Evolutionary conservation across 768 basidiomycete species (phyloP).

Genomic region (Trichaptum fuscoviolaceum): DNA sequence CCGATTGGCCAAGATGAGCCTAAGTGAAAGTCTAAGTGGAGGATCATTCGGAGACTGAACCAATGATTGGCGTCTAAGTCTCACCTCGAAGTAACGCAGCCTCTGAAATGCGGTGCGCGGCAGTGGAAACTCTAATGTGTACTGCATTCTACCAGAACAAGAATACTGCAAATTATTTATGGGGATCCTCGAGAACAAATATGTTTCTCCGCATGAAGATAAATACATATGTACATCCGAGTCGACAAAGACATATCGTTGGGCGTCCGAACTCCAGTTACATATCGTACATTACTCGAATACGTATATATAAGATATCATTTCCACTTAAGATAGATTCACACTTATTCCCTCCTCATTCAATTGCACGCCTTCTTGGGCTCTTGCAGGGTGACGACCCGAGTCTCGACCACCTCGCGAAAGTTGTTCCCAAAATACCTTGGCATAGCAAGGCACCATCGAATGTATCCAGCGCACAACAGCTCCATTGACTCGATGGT

Average conservation of each 20-base stretch:
- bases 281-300: not conserved
- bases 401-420: not conserved
- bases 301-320: not conserved
- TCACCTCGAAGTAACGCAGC: not conserved
- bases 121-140: not conserved
- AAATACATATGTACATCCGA: not conserved
- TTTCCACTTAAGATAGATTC: not conserved
- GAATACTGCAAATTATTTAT: too few species aligned
- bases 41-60: not conserved
- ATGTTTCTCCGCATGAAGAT: not conserved
- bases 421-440: not conserved
- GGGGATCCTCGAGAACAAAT: too few species aligned
- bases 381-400: not conserved
- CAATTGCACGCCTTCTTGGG: not conserved
- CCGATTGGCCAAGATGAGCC: not conserved
- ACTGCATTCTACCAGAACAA: too few species aligned
- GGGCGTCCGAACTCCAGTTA: not conserved
- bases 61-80: not conserved
- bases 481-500: not conserved
- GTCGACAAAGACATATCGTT: not conserved
- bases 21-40: conserved; percentile 1
- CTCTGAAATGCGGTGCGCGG: not conserved
- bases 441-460: not conserved
- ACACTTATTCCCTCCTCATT: not conserved
- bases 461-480: not conserved